Conservation (phyloP, 2,329 filamentous ascomycete genomes). For the Elsinoe necatrix region DNA sequence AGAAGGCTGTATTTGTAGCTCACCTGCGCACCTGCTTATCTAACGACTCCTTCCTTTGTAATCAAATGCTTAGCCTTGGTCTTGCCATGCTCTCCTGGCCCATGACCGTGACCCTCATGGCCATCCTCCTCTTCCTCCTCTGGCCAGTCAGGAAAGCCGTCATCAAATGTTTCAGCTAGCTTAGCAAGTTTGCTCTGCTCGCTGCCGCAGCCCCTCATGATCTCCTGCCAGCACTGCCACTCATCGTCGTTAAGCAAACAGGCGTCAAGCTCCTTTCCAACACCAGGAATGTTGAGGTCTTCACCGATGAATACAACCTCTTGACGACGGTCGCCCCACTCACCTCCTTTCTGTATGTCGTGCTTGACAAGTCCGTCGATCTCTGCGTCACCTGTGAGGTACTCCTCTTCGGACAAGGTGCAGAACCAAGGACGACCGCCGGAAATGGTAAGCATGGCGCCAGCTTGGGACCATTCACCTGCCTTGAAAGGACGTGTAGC, state of each 20-base stretch:
- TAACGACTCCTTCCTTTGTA: conserved; percentile 12
- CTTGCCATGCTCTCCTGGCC: conserved; percentile 14
- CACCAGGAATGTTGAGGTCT: conserved; percentile 44
- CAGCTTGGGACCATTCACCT: conserved; percentile 57
- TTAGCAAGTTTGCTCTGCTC: conserved; percentile 27
- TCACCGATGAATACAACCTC: conserved; percentile 69
- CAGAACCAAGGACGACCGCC: conserved; percentile 53
- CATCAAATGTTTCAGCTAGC: conserved; percentile 37
- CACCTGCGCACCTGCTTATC: background rate
- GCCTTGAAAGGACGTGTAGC: conserved; percentile 49
- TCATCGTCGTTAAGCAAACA: conserved; percentile 57
- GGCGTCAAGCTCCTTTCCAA: conserved; percentile 48
- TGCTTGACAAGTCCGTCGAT: conserved; percentile 41
- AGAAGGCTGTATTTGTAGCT: background rate
- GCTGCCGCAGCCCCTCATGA: conserved; percentile 28
- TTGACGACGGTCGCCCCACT: conserved; percentile 62
- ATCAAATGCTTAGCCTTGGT: conserved; percentile 15
- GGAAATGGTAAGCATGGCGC: conserved; percentile 54
- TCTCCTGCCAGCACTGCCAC: conserved; percentile 34
- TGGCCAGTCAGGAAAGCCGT: conserved; percentile 27
- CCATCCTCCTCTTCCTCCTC: conserved; percentile 20
- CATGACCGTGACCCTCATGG: conserved; percentile 19
- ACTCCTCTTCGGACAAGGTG: conserved; percentile 45
- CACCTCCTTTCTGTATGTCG: conserved; percentile 39
- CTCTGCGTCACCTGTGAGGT: conserved; percentile 42